A percentile compares a stretch with the other conserved stretches of the same genome.
These are phyloP conservation scores for Pythium phragmiticola DNA, from an alignment of 352 stramenopile genomes.

Conservation along the genomic window DNA sequence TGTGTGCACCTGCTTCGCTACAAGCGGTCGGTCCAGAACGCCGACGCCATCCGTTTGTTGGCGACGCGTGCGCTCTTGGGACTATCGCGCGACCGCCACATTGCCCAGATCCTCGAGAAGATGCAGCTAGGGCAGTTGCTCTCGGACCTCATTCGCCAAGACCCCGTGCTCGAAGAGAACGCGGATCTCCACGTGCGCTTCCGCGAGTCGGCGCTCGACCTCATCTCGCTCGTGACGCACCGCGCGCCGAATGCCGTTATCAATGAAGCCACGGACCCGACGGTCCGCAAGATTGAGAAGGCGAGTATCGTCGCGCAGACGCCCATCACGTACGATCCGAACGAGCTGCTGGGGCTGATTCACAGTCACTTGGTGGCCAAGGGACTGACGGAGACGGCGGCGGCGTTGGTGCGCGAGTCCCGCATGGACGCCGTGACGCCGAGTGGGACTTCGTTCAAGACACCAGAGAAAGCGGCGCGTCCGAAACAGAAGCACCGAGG, in stretches of 20 bases:
- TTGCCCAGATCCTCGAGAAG: slow-evolving; percentile 89
- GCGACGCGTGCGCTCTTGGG: slow-evolving; percentile 80
- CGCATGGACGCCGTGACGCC: slow-evolving; percentile 28
- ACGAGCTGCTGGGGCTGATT: slow-evolving; percentile 83
- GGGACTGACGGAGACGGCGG: slow-evolving; percentile 57
- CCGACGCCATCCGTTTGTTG: slow-evolving; percentile 81
- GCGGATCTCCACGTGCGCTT: slow-evolving; percentile 87
- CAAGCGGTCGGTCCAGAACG: slow-evolving; percentile 84
- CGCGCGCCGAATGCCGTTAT: slow-evolving; percentile 81
- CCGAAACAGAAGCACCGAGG: background rate
- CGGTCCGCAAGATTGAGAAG: slow-evolving; percentile 87
- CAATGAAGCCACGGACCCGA: slow-evolving; percentile 86
- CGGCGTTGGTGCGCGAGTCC: slow-evolving; percentile 50
- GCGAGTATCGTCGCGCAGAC: slow-evolving; percentile 88
- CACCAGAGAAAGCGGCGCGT: background rate
- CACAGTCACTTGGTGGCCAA: slow-evolving; percentile 81
- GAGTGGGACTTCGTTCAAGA: background rate
- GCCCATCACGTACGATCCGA: slow-evolving; percentile 80
- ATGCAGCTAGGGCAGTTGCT: slow-evolving; percentile 87
- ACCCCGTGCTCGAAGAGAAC: slow-evolving; percentile 84
- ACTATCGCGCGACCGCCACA: slow-evolving; percentile 82
- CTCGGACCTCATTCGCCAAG: slow-evolving; percentile 84
- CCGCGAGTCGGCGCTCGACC: slow-evolving; percentile 79
- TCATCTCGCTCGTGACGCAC: slow-evolving; percentile 87
- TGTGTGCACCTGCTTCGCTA: slow-evolving; percentile 86